Base-by-base conservation (phyloP, 116 monocot genomes). In the Posidonia oceanica region DNA sequence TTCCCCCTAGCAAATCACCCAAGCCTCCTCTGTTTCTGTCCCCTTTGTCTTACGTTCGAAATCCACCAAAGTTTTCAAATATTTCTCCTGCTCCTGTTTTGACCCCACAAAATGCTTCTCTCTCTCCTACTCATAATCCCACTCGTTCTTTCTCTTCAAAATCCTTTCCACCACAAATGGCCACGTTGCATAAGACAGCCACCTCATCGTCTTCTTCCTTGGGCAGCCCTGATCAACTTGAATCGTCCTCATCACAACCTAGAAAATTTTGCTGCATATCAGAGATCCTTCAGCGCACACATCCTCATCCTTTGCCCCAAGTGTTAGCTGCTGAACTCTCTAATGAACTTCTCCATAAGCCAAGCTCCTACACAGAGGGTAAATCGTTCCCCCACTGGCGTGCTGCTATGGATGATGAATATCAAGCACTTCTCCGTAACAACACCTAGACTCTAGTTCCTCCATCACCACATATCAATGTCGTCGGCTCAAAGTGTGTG, bases 401-500 rank as follows among this genome's bases (percentile, higher is more conserved):
- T 2, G 12, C 0, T 0, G 48, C 68, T n/a, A 44, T 29, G 29
- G 29, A 29, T 29, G 29, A 29, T 29, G 29, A 29, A 1, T 29
- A 29, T 29, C 29, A 29, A 21, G 63, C 76, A 1, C 29, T 76
- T 5, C 11, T 39, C 1, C 0, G 5, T 3, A 76, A 70, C 22
- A 3, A 22, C 0, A 76, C 58, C 0, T 77, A 57, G 77, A 61
- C 61, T 2, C 39, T 70, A 4, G 69, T 36, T 36, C 70, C 65
- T 29, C 36, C 20, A 1, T 20, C 41, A 29, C 29, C 29, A 16
- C 14, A 23, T 8, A 0, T 21, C 0, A 71, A 64, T 36, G 14
- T 70, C 17, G 29, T 71, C 16, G 36, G 70, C 4, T 56, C 57
- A 36, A 64, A 66, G 57, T 71, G 64, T 65, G 64, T 65, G 0